A percentile compares a stretch with the other conserved stretches of the same genome.
phyloP scores from a whole-genome alignment of 768 basidiomycete species.

The Tulasnella sp. region DNA sequence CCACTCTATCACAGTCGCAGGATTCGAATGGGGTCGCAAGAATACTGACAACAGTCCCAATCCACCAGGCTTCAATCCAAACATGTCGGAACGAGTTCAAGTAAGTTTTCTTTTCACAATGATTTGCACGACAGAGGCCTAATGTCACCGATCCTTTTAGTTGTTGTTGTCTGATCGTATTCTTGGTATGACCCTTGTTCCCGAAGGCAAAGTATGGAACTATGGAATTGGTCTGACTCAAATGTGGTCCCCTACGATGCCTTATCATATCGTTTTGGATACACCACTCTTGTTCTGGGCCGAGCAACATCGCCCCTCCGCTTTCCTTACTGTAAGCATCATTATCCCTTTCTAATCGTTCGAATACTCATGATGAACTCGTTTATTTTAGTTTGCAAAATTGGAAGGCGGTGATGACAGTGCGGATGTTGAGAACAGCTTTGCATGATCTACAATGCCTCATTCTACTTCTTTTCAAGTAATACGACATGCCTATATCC shows the following conservation, averaged over 20 bases:
- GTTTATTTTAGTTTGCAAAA: conserved; percentile 56
- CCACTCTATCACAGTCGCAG: conserved; percentile 77
- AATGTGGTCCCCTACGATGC: conserved; percentile 69
- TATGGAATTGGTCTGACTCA: conserved; percentile 91
- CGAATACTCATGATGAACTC: neutral
- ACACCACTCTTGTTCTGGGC: conserved; percentile 96
- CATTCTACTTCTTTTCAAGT: no score
- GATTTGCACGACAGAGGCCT: no score
- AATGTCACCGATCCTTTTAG: conserved; percentile 21
- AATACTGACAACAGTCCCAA: conserved; percentile 75
- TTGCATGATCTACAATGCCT: conserved; percentile 69
- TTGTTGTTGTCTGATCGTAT: conserved; percentile 89
- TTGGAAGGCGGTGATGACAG: conserved; percentile 85
- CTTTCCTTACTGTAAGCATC: conserved; percentile 72
- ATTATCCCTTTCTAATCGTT: neutral
- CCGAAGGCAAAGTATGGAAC: conserved; percentile 92
- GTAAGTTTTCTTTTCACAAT: conserved; percentile 11
- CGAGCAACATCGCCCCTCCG: conserved; percentile 85
- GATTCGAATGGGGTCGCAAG: conserved; percentile 98
- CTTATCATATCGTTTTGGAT: conserved; percentile 74
- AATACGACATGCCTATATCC: no score
- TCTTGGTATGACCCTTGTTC: conserved; percentile 88
- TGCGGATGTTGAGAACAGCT: conserved; percentile 90
- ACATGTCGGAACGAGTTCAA: conserved; percentile 93
- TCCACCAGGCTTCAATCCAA: conserved; percentile 91